Evolutionary conservation across 345 rosid species (phyloP).

Genomic region (Eutrema yunnanense): DNA sequence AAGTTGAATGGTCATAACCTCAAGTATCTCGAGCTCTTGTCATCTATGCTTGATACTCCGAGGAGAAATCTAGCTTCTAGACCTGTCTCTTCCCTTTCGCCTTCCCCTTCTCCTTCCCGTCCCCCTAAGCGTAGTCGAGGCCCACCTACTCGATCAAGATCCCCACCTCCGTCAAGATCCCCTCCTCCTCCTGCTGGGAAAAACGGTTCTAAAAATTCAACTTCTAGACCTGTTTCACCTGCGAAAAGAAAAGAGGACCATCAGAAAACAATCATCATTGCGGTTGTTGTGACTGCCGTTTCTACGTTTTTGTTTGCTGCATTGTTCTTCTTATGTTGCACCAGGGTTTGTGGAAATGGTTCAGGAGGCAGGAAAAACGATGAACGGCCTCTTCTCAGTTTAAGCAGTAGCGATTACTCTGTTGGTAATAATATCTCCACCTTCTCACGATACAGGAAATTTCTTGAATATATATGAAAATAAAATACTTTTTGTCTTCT

Average conservation of each 20-base stretch:
- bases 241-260: slow-evolving; percentile 23
- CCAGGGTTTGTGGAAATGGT: slow-evolving; percentile 35
- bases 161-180: slow-evolving; percentile 25
- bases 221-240: slow-evolving; percentile 26
- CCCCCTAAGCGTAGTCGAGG: slow-evolving; percentile 15
- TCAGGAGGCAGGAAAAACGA: slow-evolving; percentile 51
- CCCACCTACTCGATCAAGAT: slow-evolving; percentile 25
- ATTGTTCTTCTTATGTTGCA: slow-evolving; percentile 58
- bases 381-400: slow-evolving; percentile 84
- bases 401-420: slow-evolving; percentile 68
- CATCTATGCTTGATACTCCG: slow-evolving; percentile 27
- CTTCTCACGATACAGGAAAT: not conserved
- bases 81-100: slow-evolving; percentile 31
- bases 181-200: slow-evolving; percentile 28
- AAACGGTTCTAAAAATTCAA: slow-evolving; percentile 19
- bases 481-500: not conserved
- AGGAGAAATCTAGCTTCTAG: slow-evolving; percentile 36
- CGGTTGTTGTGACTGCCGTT: slow-evolving; percentile 65
- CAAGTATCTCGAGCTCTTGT: slow-evolving; percentile 28
- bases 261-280: slow-evolving; percentile 45
- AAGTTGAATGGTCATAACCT: slow-evolving; percentile 34
- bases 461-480: not conserved
- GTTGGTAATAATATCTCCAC: slow-evolving; percentile 36
- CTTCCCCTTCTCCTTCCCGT: slow-evolving; percentile 32
- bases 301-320: slow-evolving; percentile 64